Conservation (phyloP, 2,329 filamentous ascomycete genomes). For the Aspergillus sp. region DNA sequence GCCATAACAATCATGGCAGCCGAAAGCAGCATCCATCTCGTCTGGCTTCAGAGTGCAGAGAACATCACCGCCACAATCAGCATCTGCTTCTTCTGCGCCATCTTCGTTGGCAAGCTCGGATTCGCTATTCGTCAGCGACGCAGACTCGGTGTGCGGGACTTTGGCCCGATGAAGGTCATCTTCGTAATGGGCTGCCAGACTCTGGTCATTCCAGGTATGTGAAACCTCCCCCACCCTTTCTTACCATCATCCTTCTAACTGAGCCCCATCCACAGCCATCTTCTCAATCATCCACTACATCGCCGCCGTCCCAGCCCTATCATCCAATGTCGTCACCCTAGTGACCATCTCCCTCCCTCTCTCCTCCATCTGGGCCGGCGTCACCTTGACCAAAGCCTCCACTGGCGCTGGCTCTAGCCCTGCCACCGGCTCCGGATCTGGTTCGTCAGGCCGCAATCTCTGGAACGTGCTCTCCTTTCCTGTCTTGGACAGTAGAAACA, state of each 20-base stretch:
- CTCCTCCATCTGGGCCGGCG: slow-evolving; percentile 65
- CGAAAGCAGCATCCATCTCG: slow-evolving; percentile 28
- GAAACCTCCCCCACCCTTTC: neutral
- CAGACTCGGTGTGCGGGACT: slow-evolving; percentile 59
- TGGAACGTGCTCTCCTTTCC: slow-evolving; percentile 30
- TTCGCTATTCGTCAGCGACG: slow-evolving; percentile 58
- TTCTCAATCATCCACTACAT: slow-evolving; percentile 62
- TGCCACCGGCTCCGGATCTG: slow-evolving; percentile 19
- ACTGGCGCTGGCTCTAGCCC: slow-evolving; percentile 60
- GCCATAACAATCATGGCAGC: slow-evolving; percentile 41
- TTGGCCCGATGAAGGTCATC: slow-evolving; percentile 66
- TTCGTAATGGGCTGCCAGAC: slow-evolving; percentile 70
- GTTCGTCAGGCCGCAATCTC: slow-evolving; percentile 24
- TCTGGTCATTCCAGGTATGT: slow-evolving; percentile 62
- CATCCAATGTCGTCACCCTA: slow-evolving; percentile 57
- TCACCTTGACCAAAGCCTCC: slow-evolving; percentile 42
- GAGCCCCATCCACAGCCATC: slow-evolving; percentile 51
- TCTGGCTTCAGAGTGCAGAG: slow-evolving; percentile 47
- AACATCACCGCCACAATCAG: slow-evolving; percentile 57
- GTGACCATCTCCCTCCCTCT: slow-evolving; percentile 66
- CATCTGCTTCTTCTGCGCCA: slow-evolving; percentile 63
- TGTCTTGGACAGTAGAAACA: slow-evolving; percentile 16
- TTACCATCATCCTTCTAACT: neutral
- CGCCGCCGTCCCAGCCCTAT: slow-evolving; percentile 54
- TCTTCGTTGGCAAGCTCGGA: slow-evolving; percentile 64